phyloP scores from a whole-genome alignment of 108 stramenopile genomes.

The Asterionellopsis glacialis region DNA sequence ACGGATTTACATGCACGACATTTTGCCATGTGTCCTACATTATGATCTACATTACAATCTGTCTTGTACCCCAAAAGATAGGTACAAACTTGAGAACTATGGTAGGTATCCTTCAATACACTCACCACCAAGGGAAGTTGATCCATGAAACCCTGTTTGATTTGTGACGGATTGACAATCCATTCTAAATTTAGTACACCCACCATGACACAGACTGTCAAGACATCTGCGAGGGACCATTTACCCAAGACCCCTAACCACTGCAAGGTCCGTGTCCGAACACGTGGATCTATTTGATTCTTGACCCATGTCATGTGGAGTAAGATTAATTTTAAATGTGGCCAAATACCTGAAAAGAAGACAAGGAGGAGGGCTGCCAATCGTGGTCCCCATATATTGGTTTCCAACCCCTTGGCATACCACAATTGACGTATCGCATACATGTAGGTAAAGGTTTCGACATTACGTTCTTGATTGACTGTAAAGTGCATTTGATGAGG shows the following conservation, averaged over 20 bases:
- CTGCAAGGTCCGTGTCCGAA: slow-evolving; percentile 48
- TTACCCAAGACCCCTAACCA: slow-evolving; percentile 71
- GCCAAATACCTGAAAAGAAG: slow-evolving; percentile 77
- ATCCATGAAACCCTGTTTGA: slow-evolving; percentile 46
- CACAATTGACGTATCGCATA: slow-evolving; percentile 78
- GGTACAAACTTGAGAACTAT: slow-evolving; percentile 42
- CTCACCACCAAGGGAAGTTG: slow-evolving; percentile 49
- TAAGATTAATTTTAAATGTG: slow-evolving; percentile 69
- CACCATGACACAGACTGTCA: slow-evolving; percentile 85
- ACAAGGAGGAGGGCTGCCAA: slow-evolving; percentile 61
- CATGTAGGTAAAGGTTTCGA: slow-evolving; percentile 79
- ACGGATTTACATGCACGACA: slow-evolving; percentile 48
- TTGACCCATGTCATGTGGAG: slow-evolving; percentile 57
- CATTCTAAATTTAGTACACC: slow-evolving; percentile 78
- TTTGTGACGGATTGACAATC: slow-evolving; percentile 57
- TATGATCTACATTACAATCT: slow-evolving; percentile 31
- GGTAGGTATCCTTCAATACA: slow-evolving; percentile 35
- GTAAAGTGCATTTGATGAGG: slow-evolving; percentile 30
- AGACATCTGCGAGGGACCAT: slow-evolving; percentile 78
- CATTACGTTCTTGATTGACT: slow-evolving; percentile 33
- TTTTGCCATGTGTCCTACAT: slow-evolving; percentile 31
- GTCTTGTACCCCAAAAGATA: slow-evolving; percentile 25
- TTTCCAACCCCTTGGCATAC: slow-evolving; percentile 60
- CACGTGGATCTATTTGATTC: slow-evolving; percentile 24
- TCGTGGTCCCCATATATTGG: slow-evolving; percentile 42